phyloP scores from a whole-genome alignment of 495 filamentous ascomycete genomes.

The Penicillium cosmopolitanum region DNA sequence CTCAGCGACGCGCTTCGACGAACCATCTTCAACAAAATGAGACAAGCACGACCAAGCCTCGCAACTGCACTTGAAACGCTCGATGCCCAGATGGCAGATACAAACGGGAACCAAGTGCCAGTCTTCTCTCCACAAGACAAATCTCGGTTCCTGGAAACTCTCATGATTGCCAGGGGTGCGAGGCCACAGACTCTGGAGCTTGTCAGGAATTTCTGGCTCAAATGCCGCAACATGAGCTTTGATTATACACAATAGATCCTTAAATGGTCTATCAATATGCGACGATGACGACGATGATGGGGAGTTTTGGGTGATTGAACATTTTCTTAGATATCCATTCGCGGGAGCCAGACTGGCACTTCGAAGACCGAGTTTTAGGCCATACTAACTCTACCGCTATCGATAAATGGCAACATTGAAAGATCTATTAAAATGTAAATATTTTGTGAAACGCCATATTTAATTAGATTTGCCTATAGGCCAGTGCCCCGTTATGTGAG shows the following conservation, averaged over 20 bases:
- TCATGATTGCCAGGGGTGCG: conserved; percentile 61
- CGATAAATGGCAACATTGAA: too few relatives aligned
- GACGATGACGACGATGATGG: conserved; percentile 7
- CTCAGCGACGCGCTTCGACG: conserved; percentile 79
- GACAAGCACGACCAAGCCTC: conserved; percentile 67
- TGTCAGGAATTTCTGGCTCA: conserved; percentile 70
- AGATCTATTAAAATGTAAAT: too few relatives aligned
- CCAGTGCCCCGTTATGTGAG: too few relatives aligned
- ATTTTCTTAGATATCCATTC: conserved; percentile 22
- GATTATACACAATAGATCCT: conserved; percentile 53
- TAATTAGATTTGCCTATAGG: too few relatives aligned
- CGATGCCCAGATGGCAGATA: conserved; percentile 37
- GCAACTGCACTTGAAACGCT: conserved; percentile 58
- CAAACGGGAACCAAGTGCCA: conserved; percentile 27
- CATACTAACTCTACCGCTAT: background rate
- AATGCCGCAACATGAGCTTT: conserved; percentile 68
- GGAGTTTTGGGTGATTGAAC: conserved; percentile 16
- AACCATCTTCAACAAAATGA: conserved; percentile 66
- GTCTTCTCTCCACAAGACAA: conserved; percentile 36
- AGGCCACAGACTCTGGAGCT: conserved; percentile 58
- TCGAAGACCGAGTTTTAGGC: background rate
- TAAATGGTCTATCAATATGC: background rate
- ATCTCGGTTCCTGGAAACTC: conserved; percentile 40
- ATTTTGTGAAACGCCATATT: too few relatives aligned
- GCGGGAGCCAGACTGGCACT: conserved; percentile 7